A percentile compares a stretch with the other conserved stretches of the same genome.
These are phyloP conservation scores for Ceratocystis albifundus DNA, from an alignment of 2,329 filamentous ascomycete species.

Conservation along the genomic window DNA sequence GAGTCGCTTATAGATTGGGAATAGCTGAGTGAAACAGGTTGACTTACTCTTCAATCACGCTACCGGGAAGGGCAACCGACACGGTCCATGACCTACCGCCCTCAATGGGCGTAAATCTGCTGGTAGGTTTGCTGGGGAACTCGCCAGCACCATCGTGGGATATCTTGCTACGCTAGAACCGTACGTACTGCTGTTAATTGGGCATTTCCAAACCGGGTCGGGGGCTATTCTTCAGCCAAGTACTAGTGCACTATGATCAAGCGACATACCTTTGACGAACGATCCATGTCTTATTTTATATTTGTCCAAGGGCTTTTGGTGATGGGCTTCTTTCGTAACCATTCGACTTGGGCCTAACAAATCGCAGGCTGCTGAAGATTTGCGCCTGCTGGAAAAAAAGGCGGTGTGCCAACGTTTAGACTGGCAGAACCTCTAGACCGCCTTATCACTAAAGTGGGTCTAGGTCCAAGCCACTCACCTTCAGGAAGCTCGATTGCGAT, in stretches of 20 bases:
- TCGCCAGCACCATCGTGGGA: constrained; percentile 36
- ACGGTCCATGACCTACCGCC: constrained; percentile 59
- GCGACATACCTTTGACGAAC: constrained; percentile 20
- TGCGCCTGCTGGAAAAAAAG: constrained; percentile 23
- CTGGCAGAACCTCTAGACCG: constrained; percentile 28
- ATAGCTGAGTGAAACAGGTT: too few species aligned
- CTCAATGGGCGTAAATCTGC: constrained; percentile 53
- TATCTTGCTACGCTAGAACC: constrained; percentile 40
- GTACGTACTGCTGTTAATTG: not conserved
- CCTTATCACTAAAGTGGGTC: constrained; percentile 24
- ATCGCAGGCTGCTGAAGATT: constrained; percentile 16
- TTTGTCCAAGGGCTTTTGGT: not conserved
- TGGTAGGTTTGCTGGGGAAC: constrained; percentile 45
- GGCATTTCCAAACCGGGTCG: not conserved
- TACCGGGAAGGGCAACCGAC: constrained; percentile 67
- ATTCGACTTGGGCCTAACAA: not conserved
- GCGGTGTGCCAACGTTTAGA: constrained; percentile 9
- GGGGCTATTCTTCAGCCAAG: not conserved
- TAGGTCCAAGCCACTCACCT: not conserved
- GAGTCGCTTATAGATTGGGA: not conserved
- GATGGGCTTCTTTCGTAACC: not conserved
- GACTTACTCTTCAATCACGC: constrained; percentile 60
- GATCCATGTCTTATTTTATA: constrained; percentile 2
- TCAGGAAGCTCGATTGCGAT: not conserved
- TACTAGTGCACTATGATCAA: too few species aligned